Base-by-base conservation (phyloP, 257 asterid genomes). In the Vinca minor region DNA sequence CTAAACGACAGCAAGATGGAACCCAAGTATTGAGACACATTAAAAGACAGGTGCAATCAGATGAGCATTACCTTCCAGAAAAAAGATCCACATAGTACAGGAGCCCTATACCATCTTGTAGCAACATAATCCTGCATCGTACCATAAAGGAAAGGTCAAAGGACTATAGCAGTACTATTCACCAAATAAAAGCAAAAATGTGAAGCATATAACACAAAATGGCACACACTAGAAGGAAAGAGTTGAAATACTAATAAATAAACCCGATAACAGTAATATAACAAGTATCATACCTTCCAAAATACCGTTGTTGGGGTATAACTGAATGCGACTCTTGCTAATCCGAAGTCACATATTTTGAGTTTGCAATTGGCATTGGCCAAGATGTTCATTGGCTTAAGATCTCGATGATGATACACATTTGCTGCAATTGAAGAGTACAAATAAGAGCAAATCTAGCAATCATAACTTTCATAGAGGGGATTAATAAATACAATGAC, bases 51-150 rank as follows among this genome's bases (percentile, higher is more conserved):
- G 47, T 49, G 66, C 32, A 71, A 26, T 47, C 28, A 41, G 44
- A 47, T 29, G 26, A 32, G 58, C 31, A 34, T 71, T 77, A 91
- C 98, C 96, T 89, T 92, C 55, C 96, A 89, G 77, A 84, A 89
- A 78, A 92, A 92, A 64, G 98, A 92, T 68, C 96, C 98, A 47
- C 96, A 91, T 73, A 91, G 77, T 79, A 88, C 98, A n/a, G 98
- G 98, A 68, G 98, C 98, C 73, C 98, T 82, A 63, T 88, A 91
- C 96, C 96, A 91, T 79, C 98, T 88, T 61, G 98, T 91, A 71
- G 96, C 98, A 81, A 91, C 93, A 74, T 92, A 92, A 80, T 92
- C 98, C 98, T 92, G 88, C 69, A 82, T 11, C 23, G 54, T 32
- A 49, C 62, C 54, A 69, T 32, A 62, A 56, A 70, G 64, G 71